Conservation (phyloP, 495 filamentous ascomycete genomes). For the Penicillium samsonianum region DNA sequence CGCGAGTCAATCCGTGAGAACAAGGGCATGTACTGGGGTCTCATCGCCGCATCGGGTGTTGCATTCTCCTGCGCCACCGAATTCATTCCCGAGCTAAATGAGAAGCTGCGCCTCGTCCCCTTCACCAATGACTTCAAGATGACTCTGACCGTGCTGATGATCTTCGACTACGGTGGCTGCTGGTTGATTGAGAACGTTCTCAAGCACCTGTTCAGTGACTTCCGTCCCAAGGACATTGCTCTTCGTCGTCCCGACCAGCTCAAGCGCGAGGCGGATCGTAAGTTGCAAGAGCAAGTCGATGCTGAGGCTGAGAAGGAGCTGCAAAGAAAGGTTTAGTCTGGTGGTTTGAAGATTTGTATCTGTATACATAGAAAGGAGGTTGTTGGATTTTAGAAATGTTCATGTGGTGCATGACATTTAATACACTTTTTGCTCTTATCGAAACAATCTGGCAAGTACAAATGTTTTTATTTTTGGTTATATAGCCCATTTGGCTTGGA, state of each 20-base stretch:
- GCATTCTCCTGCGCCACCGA: slow-evolving; percentile 97
- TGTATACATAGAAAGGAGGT: slow-evolving; percentile 29
- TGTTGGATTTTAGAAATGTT: slow-evolving; percentile 21
- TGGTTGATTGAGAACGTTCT: slow-evolving; percentile 86
- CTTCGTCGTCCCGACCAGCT: slow-evolving; percentile 83
- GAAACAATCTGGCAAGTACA: neutral
- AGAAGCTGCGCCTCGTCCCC: slow-evolving; percentile 89
- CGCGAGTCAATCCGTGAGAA: slow-evolving; percentile 95
- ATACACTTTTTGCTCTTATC: slow-evolving; percentile 18
- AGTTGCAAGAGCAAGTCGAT: slow-evolving; percentile 59
- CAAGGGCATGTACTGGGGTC: slow-evolving; percentile 95
- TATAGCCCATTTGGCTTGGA: no score
- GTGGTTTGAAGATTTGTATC: slow-evolving; percentile 17
- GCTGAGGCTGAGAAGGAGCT: slow-evolving; percentile 57
- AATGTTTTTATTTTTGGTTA: no score
- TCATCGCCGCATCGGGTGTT: slow-evolving; percentile 81
- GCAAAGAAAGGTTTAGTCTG: slow-evolving; percentile 34
- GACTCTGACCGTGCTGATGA: slow-evolving; percentile 82
- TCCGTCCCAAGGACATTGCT: slow-evolving; percentile 92
- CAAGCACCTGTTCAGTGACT: slow-evolving; percentile 88
- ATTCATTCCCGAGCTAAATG: slow-evolving; percentile 92
- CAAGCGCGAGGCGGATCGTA: slow-evolving; percentile 68
- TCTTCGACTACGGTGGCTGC: slow-evolving; percentile 85
- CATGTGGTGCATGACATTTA: slow-evolving; percentile 19
- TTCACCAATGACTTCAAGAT: slow-evolving; percentile 89